Evolutionary conservation across 192 early-diverging fungal genomes (phyloP).

Genomic region (Coemansia guatemalensis): DNA sequence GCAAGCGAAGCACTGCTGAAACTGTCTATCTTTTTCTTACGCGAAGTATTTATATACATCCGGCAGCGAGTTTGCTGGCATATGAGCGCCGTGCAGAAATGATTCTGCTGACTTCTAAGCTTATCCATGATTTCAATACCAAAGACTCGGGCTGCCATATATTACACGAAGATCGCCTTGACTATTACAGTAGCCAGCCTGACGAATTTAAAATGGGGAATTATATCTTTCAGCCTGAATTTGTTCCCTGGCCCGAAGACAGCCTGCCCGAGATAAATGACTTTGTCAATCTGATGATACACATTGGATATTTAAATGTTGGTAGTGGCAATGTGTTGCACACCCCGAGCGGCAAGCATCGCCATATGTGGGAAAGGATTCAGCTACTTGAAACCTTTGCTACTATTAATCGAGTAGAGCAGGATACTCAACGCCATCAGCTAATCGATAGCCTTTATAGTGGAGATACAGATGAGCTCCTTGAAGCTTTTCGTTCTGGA

Average conservation of each 20-base stretch:
- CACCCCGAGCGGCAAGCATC: background rate
- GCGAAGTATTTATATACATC: background rate
- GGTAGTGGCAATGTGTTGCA: background rate
- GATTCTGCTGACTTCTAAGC: background rate
- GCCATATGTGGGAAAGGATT: conserved; percentile 10
- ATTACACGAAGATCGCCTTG: background rate
- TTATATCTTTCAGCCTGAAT: background rate
- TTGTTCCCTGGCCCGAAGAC: background rate
- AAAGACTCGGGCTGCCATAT: background rate
- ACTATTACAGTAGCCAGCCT: background rate
- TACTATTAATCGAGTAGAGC: background rate
- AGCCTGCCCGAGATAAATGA: background rate
- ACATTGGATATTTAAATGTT: background rate
- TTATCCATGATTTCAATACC: background rate
- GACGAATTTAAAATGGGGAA: background rate
- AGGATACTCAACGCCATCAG: conserved; percentile 2
- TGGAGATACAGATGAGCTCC: background rate
- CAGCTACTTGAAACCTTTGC: conserved; percentile 6
- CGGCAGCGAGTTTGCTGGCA: background rate
- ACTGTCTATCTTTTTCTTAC: background rate
- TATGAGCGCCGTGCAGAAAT: background rate
- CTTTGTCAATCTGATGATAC: background rate
- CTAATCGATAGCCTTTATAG: conserved; percentile 8
- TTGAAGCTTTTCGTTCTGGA: background rate
- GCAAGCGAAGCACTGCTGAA: background rate